Evolutionary conservation across 1,284 basidiomycete species (phyloP).

Genomic region (Acaromyces ingoldii): DNA sequence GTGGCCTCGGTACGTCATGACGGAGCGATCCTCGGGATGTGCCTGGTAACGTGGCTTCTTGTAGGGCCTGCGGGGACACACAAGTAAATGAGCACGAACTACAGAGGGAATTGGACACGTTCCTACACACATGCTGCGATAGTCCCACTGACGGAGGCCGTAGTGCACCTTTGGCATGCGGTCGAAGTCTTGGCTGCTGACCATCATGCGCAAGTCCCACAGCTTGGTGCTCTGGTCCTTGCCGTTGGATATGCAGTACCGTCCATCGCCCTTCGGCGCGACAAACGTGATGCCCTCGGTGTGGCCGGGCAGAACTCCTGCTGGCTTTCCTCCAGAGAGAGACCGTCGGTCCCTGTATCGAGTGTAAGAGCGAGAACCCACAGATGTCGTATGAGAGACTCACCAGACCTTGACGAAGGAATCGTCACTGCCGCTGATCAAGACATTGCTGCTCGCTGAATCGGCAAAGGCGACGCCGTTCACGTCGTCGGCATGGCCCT

Average conservation of each 20-base stretch:
- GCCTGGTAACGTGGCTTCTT: slow-evolving; percentile 57
- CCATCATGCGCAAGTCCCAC: slow-evolving; percentile 94
- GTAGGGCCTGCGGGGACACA: slow-evolving; percentile 14
- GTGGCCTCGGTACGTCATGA: slow-evolving; percentile 90
- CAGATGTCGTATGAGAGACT: too few species aligned
- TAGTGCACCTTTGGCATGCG: slow-evolving; percentile 53
- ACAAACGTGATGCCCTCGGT: slow-evolving; percentile 62
- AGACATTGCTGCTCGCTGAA: slow-evolving; percentile 80
- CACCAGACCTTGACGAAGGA: slow-evolving; percentile 89
- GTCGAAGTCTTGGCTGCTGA: slow-evolving; percentile 65
- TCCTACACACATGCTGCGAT: slow-evolving; percentile 58
- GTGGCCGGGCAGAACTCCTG: slow-evolving; percentile 87
- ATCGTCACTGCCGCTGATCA: slow-evolving; percentile 91
- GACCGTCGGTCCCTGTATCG: slow-evolving; percentile 93
- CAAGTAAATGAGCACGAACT: background rate
- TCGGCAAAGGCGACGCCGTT: slow-evolving; percentile 95
- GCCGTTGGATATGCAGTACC: slow-evolving; percentile 93
- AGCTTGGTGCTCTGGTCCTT: slow-evolving; percentile 89
- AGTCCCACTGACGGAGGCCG: slow-evolving; percentile 70
- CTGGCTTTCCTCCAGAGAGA: slow-evolving; percentile 69
- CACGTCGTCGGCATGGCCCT: slow-evolving; percentile 81
- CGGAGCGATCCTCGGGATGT: slow-evolving; percentile 79
- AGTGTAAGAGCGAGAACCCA: too few species aligned
- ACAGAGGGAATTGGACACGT: background rate
- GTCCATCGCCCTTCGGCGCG: slow-evolving; percentile 66